Base-by-base conservation (phyloP, 495 filamentous ascomycete species). In the Hypoxylon fragiforme region DNA sequence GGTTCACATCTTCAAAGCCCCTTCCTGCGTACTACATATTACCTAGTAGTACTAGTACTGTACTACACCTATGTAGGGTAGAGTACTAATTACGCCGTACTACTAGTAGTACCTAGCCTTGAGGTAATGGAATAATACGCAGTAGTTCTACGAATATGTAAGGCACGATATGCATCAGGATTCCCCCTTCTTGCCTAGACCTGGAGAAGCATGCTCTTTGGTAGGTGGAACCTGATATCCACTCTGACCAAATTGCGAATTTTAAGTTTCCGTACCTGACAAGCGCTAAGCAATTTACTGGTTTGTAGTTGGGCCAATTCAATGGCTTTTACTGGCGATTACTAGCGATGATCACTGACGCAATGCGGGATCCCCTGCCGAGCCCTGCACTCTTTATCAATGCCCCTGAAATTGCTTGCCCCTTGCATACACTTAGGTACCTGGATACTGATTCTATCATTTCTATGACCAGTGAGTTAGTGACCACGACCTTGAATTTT, bases 361-460 rank as follows among this genome's bases (percentile, higher is more conserved):
- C 57, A 55, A 61, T 61, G 57, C 51, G 57, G 57, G 57, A 61
- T 56, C 46, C 51, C 57, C 51, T 28, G 24, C 9, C 24, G 24
- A 28, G 24, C 24, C 4, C 24, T 55, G 46, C 46, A 52, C 37
- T 39, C 16, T 3, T 3, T 35, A 37, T 20, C 39, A 42, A 46
- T 60, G 50, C 40, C 44, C n/a, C 32, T 60, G 45, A 60, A 42
- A 30, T 36, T 12, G 38, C 50, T n/a, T n/a, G n/a, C n/a, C n/a
- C 57, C 57, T 36, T 60, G 57, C 57, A 60, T 60, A 55, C 31
- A 24, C 24, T 9, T 28, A 28, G 9, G 24, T 4, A 28, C 9
- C 24, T 9, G n/a, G n/a, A n/a, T n/a, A n/a, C n/a, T n/a, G n/a
- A n/a, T n/a, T n/a, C n/a, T n/a, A n/a, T n/a, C n/a, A n/a, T n/a